Evolutionary conservation across 768 basidiomycete species (phyloP).

Genomic region (Lactarius sanguifluus): DNA sequence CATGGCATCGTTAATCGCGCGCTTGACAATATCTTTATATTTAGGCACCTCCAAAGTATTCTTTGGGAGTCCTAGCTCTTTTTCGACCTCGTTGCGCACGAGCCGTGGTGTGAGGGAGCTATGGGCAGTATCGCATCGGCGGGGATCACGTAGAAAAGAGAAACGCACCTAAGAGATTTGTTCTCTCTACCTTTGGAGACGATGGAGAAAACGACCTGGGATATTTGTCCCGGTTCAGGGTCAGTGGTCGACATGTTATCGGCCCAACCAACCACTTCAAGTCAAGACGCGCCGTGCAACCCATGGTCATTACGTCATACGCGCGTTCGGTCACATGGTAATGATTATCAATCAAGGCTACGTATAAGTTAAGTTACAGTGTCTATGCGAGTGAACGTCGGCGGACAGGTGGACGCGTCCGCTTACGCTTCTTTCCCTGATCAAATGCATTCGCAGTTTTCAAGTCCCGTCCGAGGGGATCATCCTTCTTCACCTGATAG

Average conservation of each 20-base stretch:
- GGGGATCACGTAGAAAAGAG: not conserved
- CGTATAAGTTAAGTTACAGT: not conserved
- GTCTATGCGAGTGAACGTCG: slow-evolving; percentile 48
- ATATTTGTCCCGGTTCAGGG: slow-evolving; percentile 8
- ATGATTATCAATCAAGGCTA: slow-evolving; percentile 6
- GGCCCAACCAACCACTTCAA: not conserved
- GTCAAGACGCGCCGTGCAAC: not conserved
- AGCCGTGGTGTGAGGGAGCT: slow-evolving; percentile 25
- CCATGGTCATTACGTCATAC: slow-evolving; percentile 8
- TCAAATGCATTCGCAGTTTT: slow-evolving; percentile 85
- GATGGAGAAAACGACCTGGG: slow-evolving; percentile 13
- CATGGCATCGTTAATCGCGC: slow-evolving; percentile 19
- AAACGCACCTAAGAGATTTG: slow-evolving; percentile 9
- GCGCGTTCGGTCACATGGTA: slow-evolving; percentile 1
- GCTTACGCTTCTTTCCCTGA: slow-evolving; percentile 87
- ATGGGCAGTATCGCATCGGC: not conserved
- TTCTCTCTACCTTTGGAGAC: slow-evolving; percentile 12
- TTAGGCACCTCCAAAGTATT: slow-evolving; percentile 3
- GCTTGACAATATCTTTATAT: slow-evolving; percentile 20
- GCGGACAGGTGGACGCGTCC: slow-evolving; percentile 63
- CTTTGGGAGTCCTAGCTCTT: slow-evolving; percentile 2
- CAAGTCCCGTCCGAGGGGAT: slow-evolving; percentile 84
- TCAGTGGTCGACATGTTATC: not conserved
- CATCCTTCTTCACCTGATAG: slow-evolving; percentile 93
- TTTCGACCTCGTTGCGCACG: slow-evolving; percentile 19